Evolutionary conservation across 2,329 filamentous ascomycete species (phyloP).

Genomic region (Furcasterigmium sp.): DNA sequence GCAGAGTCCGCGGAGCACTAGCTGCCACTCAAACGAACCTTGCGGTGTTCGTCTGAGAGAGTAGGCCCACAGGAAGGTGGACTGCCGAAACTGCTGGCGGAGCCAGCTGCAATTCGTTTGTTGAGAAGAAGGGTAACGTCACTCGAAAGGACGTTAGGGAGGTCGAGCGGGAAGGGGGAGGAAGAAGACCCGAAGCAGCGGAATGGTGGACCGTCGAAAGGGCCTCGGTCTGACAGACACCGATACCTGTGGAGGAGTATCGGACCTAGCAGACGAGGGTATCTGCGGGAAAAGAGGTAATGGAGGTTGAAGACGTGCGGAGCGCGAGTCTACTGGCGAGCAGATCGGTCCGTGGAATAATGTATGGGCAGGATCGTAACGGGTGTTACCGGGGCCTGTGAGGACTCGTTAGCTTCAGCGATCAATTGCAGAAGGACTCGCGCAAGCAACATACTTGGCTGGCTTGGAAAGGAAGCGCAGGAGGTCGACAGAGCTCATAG

Average conservation of each 20-base stretch:
- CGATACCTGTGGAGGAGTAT: constrained; percentile 80
- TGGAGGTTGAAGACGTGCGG: constrained; percentile 3
- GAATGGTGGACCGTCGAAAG: constrained; percentile 73
- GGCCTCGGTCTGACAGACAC: constrained; percentile 66
- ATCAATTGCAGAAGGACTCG: too few relatives aligned
- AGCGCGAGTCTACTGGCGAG: neutral
- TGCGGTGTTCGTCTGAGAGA: constrained; percentile 92
- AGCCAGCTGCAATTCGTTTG: constrained; percentile 65
- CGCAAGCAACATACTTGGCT: constrained; percentile 86
- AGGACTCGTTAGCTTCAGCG: constrained; percentile 5
- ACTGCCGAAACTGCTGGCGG: constrained; percentile 67
- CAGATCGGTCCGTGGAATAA: too few relatives aligned
- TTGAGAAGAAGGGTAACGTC: constrained; percentile 46
- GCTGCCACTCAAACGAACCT: constrained; percentile 97
- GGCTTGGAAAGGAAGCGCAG: constrained; percentile 92
- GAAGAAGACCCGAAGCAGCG: constrained; percentile 74
- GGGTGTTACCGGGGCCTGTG: constrained; percentile 58
- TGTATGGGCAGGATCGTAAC: constrained; percentile 7
- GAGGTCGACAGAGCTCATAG: constrained; percentile 89
- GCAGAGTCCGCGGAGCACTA: constrained; percentile 81
- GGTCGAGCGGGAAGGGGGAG: constrained; percentile 79
- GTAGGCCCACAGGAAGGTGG: constrained; percentile 84
- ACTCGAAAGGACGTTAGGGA: constrained; percentile 78
- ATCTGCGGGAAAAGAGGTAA: constrained; percentile 35
- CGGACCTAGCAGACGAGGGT: constrained; percentile 76